These are phyloP conservation scores for Lunasporangiospora selenospora DNA, from an alignment of 192 early-diverging fungal genomes.

Conservation along the genomic window DNA sequence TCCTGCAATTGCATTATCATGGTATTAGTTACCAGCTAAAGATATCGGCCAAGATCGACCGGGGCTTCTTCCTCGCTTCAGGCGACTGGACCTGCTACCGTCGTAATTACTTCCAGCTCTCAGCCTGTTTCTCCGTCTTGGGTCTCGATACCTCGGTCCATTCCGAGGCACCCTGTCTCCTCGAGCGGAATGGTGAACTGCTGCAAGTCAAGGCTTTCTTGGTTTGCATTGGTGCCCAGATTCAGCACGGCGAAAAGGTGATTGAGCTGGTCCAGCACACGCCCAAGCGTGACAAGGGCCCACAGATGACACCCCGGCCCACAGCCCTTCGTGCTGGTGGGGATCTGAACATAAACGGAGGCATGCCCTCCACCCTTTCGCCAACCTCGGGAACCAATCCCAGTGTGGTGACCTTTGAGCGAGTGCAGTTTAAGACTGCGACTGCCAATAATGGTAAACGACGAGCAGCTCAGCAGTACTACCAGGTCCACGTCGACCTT, in stretches of 20 bases:
- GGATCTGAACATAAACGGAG: constrained; percentile 51
- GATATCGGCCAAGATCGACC: constrained; percentile 84
- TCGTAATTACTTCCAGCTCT: constrained; percentile 94
- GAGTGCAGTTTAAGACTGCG: constrained; percentile 95
- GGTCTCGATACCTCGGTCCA: constrained; percentile 50
- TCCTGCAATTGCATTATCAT: no score
- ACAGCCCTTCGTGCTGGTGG: constrained; percentile 66
- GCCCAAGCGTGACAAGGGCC: constrained; percentile 93
- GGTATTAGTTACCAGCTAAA: constrained; percentile 61
- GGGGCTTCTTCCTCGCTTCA: constrained; percentile 91
- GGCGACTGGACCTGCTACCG: constrained; percentile 95
- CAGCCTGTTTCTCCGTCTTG: constrained; percentile 65
- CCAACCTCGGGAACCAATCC: constrained; percentile 48
- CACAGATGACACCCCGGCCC: constrained; percentile 76
- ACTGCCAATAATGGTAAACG: constrained; percentile 96
- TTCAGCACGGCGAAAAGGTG: constrained; percentile 71
- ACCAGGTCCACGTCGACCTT: constrained; percentile 80
- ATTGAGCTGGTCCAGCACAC: constrained; percentile 90
- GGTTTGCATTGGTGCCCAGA: constrained; percentile 78
- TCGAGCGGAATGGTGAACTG: constrained; percentile 63
- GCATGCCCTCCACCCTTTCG: no score
- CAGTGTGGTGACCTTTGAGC: constrained; percentile 81
- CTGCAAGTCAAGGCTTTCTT: constrained; percentile 73
- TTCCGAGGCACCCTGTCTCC: constrained; percentile 66
- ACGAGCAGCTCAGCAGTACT: constrained; percentile 94